Base-by-base conservation (phyloP, 768 basidiomycete species). In the Tricholoma flavovirens region DNA sequence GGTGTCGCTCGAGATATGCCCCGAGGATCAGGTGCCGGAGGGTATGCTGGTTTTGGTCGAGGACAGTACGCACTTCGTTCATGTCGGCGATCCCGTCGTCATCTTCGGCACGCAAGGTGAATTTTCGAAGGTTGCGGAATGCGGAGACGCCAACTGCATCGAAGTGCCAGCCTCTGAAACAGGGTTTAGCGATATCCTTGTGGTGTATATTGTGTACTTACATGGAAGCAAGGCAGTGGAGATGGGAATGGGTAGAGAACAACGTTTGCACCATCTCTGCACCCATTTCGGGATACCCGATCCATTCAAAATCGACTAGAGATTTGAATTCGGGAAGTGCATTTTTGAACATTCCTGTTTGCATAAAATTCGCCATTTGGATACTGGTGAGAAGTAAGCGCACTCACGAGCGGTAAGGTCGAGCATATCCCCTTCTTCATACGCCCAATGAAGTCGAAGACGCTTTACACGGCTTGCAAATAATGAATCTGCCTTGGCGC, bases 51-150 rank as follows among this genome's bases (percentile, higher is more conserved):
- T 87, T 87, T 49, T 77, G 71, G 68, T 87, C 82, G 14, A 88
- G 78, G 9, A 86, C 82, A 0, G 75, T 76, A 22, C 83, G 78
- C 30, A 87, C 80, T 68, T 87, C 84, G 36, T 78, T 79, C 82
- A 87, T 85, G 59, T 84, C 83, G 1, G 85, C 85, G 59, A 81
- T 82, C 9, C 86, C 85, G 58, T 86, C 83, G 68, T 86, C 83
- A 66, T 87, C 85, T 61, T 86, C 84, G 1, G 84, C 84, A 12
- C 85, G 78, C 12, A 88, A 73, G 21, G 83, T 84, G 70, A 88
- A 86, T 64, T 83, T 83, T 54, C 76, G 78, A 14, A 88, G 73
- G 50, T 79, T 75, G 8, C 68, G 71, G 71, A 87, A 86, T 1
- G 77, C 75, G n/a, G 82, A 83, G 35, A 87, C 83, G 35, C 84